Evolutionary conservation across 2,329 filamentous ascomycete species (phyloP).

Genomic region (Polychaeton citri): DNA sequence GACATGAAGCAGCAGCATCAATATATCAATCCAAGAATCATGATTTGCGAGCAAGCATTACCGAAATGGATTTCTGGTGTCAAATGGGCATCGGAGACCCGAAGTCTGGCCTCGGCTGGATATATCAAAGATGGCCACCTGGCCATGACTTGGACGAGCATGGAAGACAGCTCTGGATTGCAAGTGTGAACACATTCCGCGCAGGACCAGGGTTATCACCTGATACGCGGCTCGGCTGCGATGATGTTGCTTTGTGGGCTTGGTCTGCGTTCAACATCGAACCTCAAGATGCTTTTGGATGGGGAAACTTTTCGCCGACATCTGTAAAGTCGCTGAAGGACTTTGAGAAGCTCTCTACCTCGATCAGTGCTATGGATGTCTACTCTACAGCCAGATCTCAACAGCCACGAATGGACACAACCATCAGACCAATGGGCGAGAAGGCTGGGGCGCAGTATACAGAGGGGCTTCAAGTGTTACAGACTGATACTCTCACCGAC

Average conservation of each 20-base stretch:
- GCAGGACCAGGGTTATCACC: conserved; percentile 62
- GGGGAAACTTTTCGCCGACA: conserved; percentile 30
- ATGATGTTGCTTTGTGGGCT: conserved; percentile 50
- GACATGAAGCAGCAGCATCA: conserved; percentile 49
- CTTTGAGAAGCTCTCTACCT: conserved; percentile 43
- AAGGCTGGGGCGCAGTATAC: conserved; percentile 43
- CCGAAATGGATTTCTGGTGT: conserved; percentile 89
- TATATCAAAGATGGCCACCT: conserved; percentile 62
- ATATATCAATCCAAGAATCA: conserved; percentile 56
- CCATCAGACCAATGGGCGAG: conserved; percentile 43
- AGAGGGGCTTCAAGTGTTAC: conserved; percentile 39
- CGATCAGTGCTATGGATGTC: conserved; percentile 54
- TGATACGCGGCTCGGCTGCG: conserved; percentile 36
- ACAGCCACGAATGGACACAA: conserved; percentile 42
- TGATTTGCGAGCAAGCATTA: conserved; percentile 70
- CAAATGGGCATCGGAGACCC: conserved; percentile 85
- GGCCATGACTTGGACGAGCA: conserved; percentile 55
- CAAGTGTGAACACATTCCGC: conserved; percentile 69
- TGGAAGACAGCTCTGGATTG: conserved; percentile 58
- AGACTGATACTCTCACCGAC: conserved; percentile 35
- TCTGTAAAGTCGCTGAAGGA: conserved; percentile 28
- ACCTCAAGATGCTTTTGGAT: conserved; percentile 18
- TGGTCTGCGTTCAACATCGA: conserved; percentile 54
- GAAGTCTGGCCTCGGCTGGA: conserved; percentile 84
- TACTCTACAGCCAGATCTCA: conserved; percentile 39